Conservation (phyloP, 2,329 filamentous ascomycete genomes). For the Diaporthe helianthi region DNA sequence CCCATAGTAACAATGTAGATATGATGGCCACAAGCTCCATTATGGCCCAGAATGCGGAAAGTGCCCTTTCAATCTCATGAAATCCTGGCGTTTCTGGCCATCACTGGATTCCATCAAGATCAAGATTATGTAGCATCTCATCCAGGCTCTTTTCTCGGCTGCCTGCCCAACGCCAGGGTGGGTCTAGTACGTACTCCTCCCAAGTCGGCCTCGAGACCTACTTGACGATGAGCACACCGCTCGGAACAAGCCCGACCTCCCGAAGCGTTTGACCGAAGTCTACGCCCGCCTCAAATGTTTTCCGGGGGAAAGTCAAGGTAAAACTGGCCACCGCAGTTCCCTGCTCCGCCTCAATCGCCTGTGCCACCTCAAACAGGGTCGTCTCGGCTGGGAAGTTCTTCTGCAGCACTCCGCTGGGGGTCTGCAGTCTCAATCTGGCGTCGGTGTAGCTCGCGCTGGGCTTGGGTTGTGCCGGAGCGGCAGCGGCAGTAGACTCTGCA, state of each 20-base stretch:
- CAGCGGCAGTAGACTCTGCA: constrained; percentile 53
- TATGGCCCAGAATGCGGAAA: background rate
- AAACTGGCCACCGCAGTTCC: constrained; percentile 78
- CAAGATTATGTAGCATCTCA: background rate
- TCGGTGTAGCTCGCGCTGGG: constrained; percentile 78
- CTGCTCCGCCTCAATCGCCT: constrained; percentile 74
- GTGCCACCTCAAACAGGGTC: constrained; percentile 90
- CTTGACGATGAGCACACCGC: constrained; percentile 83
- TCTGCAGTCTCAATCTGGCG: constrained; percentile 83
- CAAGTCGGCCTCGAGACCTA: constrained; percentile 42
- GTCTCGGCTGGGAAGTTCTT: constrained; percentile 91
- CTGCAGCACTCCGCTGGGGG: constrained; percentile 74
- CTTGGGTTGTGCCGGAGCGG: constrained; percentile 59
- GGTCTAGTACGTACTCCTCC: background rate
- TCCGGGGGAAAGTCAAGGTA: constrained; percentile 84
- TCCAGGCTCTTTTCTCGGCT: background rate
- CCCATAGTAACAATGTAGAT: background rate
- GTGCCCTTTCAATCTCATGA: background rate
- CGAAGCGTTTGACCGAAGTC: constrained; percentile 93
- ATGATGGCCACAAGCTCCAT: background rate
- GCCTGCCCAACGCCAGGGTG: background rate
- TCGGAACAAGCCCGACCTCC: constrained; percentile 89
- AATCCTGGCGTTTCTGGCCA: background rate
- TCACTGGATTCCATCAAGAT: background rate
- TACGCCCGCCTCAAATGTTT: constrained; percentile 71